A percentile compares a stretch with the other conserved stretches of the same genome.
These are phyloP conservation scores for Blastomyces parvus DNA, from an alignment of 2,329 filamentous ascomycete species.

Conservation along the genomic window DNA sequence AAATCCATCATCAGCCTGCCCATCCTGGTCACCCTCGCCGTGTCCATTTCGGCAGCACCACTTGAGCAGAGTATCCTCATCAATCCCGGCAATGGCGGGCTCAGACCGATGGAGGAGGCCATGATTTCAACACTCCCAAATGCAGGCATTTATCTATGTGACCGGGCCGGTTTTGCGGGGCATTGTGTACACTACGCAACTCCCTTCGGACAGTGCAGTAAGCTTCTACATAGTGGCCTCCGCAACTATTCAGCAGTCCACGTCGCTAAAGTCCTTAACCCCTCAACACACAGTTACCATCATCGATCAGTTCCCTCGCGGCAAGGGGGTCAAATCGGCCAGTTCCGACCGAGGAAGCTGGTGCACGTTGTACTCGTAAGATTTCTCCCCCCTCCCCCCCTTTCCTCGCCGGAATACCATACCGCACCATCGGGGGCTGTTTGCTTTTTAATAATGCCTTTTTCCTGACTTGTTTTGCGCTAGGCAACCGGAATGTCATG, in stretches of 20 bases:
- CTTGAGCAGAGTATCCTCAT: background rate
- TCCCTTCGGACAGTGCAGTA: background rate
- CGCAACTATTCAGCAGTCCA: background rate
- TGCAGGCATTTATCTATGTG: background rate
- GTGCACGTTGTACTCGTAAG: background rate
- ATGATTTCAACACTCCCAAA: background rate
- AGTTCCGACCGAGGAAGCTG: background rate
- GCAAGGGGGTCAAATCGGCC: background rate
- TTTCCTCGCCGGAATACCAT: background rate
- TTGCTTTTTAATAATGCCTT: background rate
- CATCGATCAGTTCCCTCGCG: background rate
- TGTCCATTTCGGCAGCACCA: background rate
- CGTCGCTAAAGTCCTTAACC: background rate
- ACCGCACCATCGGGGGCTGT: background rate
- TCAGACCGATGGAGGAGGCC: background rate
- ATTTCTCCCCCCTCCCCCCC: background rate
- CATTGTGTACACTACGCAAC: background rate
- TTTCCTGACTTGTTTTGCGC: background rate
- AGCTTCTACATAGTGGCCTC: background rate
- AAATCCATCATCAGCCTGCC: background rate
- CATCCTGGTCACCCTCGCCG: background rate
- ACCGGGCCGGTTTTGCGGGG: background rate
- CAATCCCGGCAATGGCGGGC: background rate
- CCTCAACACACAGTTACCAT: background rate
- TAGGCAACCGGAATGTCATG: background rate